Percentiles rank a stretch among this genome's conserved stretches.
Evolutionary conservation across 352 stramenopile species (phyloP).

Genomic region (Achlya hypogyna): DNA sequence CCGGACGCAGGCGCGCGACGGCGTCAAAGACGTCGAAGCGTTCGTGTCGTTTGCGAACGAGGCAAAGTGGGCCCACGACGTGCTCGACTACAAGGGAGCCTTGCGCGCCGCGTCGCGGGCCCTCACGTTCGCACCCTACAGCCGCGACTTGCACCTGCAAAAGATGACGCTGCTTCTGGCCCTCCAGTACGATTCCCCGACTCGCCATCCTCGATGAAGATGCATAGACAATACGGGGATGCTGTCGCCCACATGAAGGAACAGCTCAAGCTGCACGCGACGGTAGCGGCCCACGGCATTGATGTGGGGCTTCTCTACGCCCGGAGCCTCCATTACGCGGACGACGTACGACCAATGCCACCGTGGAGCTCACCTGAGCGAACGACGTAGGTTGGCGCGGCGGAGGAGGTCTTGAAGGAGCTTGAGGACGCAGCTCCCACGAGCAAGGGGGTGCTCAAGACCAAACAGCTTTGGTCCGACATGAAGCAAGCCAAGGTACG

Average conservation of each 20-base stretch:
- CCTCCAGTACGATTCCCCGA: conserved; percentile 40
- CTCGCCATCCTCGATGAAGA: conserved; percentile 1
- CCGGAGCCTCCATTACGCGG: conserved; percentile 58
- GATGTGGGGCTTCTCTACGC: conserved; percentile 52
- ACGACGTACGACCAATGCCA: conserved; percentile 27
- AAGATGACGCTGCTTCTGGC: conserved; percentile 54
- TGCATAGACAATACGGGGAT: conserved; percentile 38
- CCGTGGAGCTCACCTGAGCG: neutral
- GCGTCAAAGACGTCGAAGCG: conserved; percentile 21
- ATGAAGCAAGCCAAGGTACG: conserved; percentile 53
- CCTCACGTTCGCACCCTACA: conserved; percentile 39
- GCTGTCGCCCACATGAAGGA: conserved; percentile 41
- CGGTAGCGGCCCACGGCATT: conserved; percentile 35
- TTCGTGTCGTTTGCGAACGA: conserved; percentile 37
- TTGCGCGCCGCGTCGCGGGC: conserved; percentile 42
- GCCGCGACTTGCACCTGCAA: conserved; percentile 45
- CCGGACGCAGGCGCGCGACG: neutral
- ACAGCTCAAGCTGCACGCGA: conserved; percentile 45
- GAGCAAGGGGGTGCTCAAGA: conserved; percentile 57
- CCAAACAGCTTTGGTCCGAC: conserved; percentile 51
- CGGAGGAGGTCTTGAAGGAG: conserved; percentile 39
- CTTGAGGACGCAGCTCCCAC: conserved; percentile 55
- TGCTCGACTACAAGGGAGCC: conserved; percentile 36
- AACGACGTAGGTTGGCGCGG: conserved; percentile 29
- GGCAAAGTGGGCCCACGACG: conserved; percentile 51